phyloP scores from a whole-genome alignment of 2,329 filamentous ascomycete species.

The Escovopsis sp. region DNA sequence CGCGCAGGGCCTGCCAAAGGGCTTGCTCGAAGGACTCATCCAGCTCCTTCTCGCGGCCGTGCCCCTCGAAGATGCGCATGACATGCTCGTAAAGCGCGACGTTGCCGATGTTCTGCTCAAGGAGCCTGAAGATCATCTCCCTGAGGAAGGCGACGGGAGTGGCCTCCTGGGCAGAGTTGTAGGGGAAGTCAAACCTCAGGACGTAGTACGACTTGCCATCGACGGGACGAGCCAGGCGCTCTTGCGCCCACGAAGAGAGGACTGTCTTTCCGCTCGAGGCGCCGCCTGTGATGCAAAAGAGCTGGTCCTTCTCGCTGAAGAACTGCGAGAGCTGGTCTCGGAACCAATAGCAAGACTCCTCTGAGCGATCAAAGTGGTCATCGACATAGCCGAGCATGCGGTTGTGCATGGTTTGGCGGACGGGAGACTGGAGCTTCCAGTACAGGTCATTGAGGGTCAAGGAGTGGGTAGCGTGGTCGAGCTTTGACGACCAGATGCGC shows the following conservation, averaged over 20 bases:
- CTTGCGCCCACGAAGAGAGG: slow-evolving; percentile 24
- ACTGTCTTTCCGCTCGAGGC: slow-evolving; percentile 22
- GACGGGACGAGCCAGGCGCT: slow-evolving; percentile 22
- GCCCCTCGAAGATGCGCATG: slow-evolving; percentile 11
- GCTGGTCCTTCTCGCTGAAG: slow-evolving; percentile 17
- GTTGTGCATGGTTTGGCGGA: slow-evolving; percentile 13
- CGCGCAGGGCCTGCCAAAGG: slow-evolving; percentile 20
- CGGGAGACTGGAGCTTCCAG: slow-evolving; percentile 15
- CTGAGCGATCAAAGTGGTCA: slow-evolving; percentile 21
- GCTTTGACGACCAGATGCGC: slow-evolving; percentile 20
- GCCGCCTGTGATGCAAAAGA: slow-evolving; percentile 20
- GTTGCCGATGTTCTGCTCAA: slow-evolving; percentile 23
- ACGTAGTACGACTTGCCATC: slow-evolving; percentile 19
- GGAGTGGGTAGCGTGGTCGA: slow-evolving; percentile 11
- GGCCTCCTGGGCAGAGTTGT: slow-evolving; percentile 16
- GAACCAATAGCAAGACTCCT: slow-evolving; percentile 26
- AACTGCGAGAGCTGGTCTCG: slow-evolving; percentile 20
- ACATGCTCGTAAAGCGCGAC: slow-evolving; percentile 19
- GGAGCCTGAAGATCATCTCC: slow-evolving; percentile 21
- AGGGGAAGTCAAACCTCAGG: slow-evolving; percentile 21
- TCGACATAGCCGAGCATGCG: slow-evolving; percentile 19
- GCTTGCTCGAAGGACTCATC: slow-evolving; percentile 12
- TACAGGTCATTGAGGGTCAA: slow-evolving; percentile 16
- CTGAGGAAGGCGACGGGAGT: slow-evolving; percentile 19
- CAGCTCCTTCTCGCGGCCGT: slow-evolving; percentile 9